Conservation (phyloP, 495 filamentous ascomycete genomes). For the Acidomyces sp. region DNA sequence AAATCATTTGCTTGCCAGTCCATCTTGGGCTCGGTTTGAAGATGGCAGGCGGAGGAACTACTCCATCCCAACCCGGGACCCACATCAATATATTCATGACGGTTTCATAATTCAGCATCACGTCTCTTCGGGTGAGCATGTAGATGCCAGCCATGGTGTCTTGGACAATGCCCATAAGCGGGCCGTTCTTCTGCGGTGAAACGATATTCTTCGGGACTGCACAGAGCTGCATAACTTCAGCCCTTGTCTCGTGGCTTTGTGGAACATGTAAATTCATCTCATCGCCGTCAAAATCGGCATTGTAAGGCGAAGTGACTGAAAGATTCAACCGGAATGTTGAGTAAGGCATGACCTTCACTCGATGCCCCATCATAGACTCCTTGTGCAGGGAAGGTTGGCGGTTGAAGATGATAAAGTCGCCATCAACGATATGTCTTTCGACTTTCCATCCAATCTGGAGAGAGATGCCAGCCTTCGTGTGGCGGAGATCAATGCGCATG, state of each 20-base stretch:
- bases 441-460: constrained; percentile 97
- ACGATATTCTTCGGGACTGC: constrained; percentile 96
- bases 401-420: constrained; percentile 98
- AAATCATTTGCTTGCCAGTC: constrained; percentile 98
- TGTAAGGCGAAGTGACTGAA: constrained; percentile 96
- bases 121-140: constrained; percentile 87
- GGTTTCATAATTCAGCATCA: constrained; percentile 76
- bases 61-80: constrained; percentile 94
- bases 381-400: constrained; percentile 98
- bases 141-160: constrained; percentile 94
- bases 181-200: constrained; percentile 90
- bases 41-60: constrained; percentile 83
- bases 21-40: constrained; percentile 81
- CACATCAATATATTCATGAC: constrained; percentile 94
- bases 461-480: constrained; percentile 73
- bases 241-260: constrained; percentile 88
- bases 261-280: constrained; percentile 99
- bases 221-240: constrained; percentile 84
- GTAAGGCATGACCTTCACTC: constrained; percentile 94
- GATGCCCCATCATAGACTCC: constrained; percentile 99
- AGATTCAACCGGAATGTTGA: constrained; percentile 95
- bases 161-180: constrained; percentile 98
- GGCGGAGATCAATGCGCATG: constrained; percentile 82
- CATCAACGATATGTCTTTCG: constrained; percentile 86
- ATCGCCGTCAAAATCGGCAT: constrained; percentile 98